Evolutionary conservation across 306 rosid genomes (phyloP), one percentile per base, ranked within the genome.

Genomic region (Boehmeria nivea): DNA sequence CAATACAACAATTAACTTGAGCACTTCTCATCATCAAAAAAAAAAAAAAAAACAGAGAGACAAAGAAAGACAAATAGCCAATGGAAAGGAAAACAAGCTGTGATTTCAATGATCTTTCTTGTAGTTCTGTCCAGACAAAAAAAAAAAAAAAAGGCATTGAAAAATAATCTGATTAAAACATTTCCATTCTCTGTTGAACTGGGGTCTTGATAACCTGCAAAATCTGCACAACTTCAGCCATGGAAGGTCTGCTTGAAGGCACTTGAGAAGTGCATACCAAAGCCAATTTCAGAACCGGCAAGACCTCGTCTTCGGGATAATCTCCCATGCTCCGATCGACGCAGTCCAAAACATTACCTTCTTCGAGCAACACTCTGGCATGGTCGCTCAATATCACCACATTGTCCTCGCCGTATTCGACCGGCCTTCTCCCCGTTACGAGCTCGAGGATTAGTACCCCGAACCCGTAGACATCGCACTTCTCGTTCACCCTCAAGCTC

Each of bases 221-320:
- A 16, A 88, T 88, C 63, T 84, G 94, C 43, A 77, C 80, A 48
- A 88, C 94, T 82, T 88, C 96, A 28, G 82, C 73, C 96, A 88
- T 88, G 16, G 94, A 79, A 65, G 96, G 96, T 43, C 94, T 75
- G 70, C 80, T 82, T 2, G 94, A 84, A 54, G 96, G 94, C 25
- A 88, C 80, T 26, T 88, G 94, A 46, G 96, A 79, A 1, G 89
- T 84, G 64, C 94, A 88, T 0, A 84, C 89, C 77, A 84, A 64
- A 3, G 96, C 96, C 23, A 88, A 53, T 69, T 82, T 82, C 45
- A 88, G 75, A 46, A 88, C 83, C 9, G 94, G 96, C 31, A 88
- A 43, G 2, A 80, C 83, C n/a, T 88, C 96, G 69, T 88, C 90
- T 13, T 88, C 94, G 1, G 85, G 80, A 11, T 75, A 88, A 19